Conservation (phyloP, 257 asterid genomes). For the Przewalskia tangutica region DNA sequence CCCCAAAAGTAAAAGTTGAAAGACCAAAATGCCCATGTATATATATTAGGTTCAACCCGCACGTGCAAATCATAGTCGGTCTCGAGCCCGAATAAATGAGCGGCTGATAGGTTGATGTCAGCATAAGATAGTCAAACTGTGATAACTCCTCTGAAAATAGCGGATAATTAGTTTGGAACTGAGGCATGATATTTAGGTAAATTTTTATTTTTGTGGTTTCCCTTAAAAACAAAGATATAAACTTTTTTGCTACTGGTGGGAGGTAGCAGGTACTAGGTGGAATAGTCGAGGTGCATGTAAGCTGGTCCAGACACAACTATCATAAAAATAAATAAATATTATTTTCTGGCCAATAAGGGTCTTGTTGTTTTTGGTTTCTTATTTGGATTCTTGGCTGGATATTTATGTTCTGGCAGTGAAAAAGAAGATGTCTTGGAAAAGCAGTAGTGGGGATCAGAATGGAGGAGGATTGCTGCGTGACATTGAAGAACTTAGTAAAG, state of each 20-base stretch:
- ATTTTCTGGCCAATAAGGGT: background rate
- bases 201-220: background rate
- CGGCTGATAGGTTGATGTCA: background rate
- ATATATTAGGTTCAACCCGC: background rate
- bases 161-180: background rate
- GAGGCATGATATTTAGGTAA: background rate
- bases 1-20: too few relatives aligned
- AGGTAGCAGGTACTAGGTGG: background rate
- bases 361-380: background rate
- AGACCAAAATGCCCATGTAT: too few relatives aligned
- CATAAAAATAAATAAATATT: background rate
- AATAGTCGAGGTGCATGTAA: background rate
- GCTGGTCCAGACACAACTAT: background rate
- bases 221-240: background rate
- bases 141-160: background rate
- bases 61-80: background rate
- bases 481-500: slow-evolving; percentile 70
- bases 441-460: slow-evolving; percentile 28
- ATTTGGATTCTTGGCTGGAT: slow-evolving; percentile 2
- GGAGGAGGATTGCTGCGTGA: slow-evolving; percentile 59
- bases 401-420: slow-evolving; percentile 9
- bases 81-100: background rate
- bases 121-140: background rate
- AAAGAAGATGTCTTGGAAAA: slow-evolving; percentile 26
- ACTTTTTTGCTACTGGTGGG: background rate